These are phyloP conservation scores for Tetracentron sinense DNA, from an alignment of 164 flowering plant genomes.

Conservation along the genomic window DNA sequence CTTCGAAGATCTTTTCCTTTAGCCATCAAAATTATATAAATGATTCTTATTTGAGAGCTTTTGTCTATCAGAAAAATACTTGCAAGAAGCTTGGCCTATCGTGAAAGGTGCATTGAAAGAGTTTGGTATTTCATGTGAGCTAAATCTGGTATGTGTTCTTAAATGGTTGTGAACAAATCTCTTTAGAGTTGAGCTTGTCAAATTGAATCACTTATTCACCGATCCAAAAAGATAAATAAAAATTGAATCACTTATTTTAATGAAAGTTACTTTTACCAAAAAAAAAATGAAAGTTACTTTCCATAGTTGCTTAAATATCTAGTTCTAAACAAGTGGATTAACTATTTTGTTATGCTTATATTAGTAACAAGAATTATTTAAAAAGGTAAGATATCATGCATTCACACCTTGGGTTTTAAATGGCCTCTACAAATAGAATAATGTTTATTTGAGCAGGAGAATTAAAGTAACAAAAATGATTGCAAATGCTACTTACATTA, in stretches of 20 bases:
- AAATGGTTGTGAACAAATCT: background rate
- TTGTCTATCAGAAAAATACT: slow-evolving; percentile 45
- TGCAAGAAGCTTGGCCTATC: slow-evolving; percentile 73
- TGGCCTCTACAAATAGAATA: too few species aligned
- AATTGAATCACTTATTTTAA: background rate
- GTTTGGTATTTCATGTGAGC: slow-evolving; percentile 53
- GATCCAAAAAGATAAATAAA: background rate
- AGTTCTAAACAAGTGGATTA: too few species aligned
- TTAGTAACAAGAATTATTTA: too few species aligned
- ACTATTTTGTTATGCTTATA: too few species aligned
- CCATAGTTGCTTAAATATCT: too few species aligned
- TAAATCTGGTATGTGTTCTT: slow-evolving; percentile 50
- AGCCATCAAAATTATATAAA: background rate
- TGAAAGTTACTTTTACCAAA: background rate
- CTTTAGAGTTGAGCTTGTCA: background rate
- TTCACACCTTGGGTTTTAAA: too few species aligned
- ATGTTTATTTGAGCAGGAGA: too few species aligned
- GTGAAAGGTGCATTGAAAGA: slow-evolving; percentile 63
- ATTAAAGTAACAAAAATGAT: too few species aligned
- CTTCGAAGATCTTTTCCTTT: background rate
- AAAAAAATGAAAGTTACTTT: too few species aligned
- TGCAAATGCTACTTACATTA: too few species aligned
- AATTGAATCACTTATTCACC: too few species aligned
- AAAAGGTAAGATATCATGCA: too few species aligned
- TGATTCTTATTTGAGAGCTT: background rate